Conservation (phyloP, 345 rosid genomes). For the Luvunga scandens region DNA sequence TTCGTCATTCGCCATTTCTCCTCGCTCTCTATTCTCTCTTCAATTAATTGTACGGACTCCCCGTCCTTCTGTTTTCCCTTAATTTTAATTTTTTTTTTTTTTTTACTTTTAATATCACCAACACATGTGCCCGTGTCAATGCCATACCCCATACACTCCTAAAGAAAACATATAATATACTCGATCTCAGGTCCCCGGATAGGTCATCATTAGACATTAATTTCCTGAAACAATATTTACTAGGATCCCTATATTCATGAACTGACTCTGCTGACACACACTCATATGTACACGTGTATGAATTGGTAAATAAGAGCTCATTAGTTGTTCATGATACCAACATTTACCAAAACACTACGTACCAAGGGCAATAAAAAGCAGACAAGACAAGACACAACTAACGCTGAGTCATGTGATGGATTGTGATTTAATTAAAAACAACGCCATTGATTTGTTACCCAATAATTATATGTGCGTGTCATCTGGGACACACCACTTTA, state of each 20-base stretch:
- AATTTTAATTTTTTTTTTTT: not conserved
- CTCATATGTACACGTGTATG: not conserved
- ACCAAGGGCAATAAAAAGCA: not conserved
- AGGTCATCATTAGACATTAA: too few relatives aligned
- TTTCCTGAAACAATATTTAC: too few relatives aligned
- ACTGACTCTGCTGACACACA: too few relatives aligned
- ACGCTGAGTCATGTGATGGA: conserved; percentile 2
- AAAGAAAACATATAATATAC: too few relatives aligned
- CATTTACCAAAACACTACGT: not conserved
- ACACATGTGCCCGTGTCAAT: not conserved
- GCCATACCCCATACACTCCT: too few relatives aligned
- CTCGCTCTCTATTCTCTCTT: not conserved
- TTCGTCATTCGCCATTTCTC: conserved; percentile 9
- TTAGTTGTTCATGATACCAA: not conserved
- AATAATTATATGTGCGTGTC: not conserved
- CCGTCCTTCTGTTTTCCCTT: not conserved
- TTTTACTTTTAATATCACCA: not conserved
- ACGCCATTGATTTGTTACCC: too few relatives aligned
- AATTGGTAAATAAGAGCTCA: not conserved
- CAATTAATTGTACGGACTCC: conserved; percentile 31
- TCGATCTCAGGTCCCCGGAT: too few relatives aligned
- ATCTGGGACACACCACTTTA: conserved; percentile 15
- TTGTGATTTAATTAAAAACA: not conserved
- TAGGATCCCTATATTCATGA: not conserved
- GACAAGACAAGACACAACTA: conserved; percentile 43